These are phyloP conservation scores for Orbilia brochopaga DNA, from an alignment of 2,329 filamentous ascomycete genomes.

Conservation along the genomic window DNA sequence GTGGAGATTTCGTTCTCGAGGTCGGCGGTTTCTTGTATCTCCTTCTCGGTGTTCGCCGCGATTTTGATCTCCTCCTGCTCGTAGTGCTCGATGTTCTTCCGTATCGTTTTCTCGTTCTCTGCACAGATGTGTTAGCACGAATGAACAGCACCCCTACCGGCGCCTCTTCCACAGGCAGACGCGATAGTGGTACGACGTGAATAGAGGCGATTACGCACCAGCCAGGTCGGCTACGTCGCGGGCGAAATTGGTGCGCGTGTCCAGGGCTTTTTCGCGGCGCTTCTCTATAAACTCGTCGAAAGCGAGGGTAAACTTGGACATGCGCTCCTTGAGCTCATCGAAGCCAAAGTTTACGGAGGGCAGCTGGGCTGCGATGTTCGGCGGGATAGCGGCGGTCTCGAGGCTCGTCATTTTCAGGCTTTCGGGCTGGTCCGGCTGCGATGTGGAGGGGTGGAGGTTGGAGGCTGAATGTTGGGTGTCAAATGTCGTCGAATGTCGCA, in stretches of 20 bases:
- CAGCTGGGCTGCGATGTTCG: conserved; percentile 72
- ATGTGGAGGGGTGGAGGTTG: neutral
- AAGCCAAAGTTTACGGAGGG: conserved; percentile 95
- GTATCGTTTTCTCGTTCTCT: conserved; percentile 53
- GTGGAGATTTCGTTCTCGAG: conserved; percentile 69
- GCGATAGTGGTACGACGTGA: neutral
- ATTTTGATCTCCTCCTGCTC: conserved; percentile 52
- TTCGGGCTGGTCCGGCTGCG: neutral
- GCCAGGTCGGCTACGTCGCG: conserved; percentile 88
- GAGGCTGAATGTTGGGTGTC: neutral
- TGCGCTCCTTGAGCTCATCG: conserved; percentile 90
- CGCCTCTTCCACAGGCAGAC: too few species aligned
- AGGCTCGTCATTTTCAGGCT: conserved; percentile 36
- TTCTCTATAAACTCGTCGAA: conserved; percentile 96
- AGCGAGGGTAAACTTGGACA: conserved; percentile 85
- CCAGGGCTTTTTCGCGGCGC: conserved; percentile 83
- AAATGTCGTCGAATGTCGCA: neutral
- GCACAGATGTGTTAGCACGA: conserved; percentile 5
- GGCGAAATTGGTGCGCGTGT: conserved; percentile 92
- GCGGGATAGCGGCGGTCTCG: conserved; percentile 43
- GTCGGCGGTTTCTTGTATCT: conserved; percentile 75
- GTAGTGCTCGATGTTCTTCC: conserved; percentile 54
- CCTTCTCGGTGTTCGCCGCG: conserved; percentile 40
- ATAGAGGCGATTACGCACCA: conserved; percentile 64
- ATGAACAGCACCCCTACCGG: too few species aligned